These are phyloP conservation scores for Malassezia globosa DNA, from an alignment of 1,284 basidiomycete genomes.

Conservation along the genomic window DNA sequence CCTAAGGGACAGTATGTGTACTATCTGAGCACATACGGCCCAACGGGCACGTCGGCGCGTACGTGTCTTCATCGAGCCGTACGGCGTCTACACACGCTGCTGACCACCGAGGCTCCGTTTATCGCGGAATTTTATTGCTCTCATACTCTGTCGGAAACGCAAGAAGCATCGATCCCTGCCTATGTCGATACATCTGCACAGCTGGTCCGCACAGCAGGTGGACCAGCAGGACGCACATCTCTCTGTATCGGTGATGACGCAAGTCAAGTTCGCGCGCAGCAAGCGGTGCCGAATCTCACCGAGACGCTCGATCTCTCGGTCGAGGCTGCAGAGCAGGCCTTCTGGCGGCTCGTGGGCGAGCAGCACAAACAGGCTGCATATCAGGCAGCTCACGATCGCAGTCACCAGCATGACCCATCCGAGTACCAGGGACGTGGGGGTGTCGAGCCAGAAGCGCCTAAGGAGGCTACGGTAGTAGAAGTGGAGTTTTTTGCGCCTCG, in stretches of 20 bases:
- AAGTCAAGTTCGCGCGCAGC: slow-evolving; percentile 4
- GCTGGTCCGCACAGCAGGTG: slow-evolving; percentile 44
- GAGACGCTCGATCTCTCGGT: slow-evolving; percentile 54
- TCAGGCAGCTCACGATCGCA: slow-evolving; percentile 5
- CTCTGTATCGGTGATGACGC: background rate
- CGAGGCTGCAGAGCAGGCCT: slow-evolving; percentile 55
- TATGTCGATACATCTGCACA: slow-evolving; percentile 1
- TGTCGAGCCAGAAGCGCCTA: slow-evolving; percentile 3
- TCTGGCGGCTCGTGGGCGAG: slow-evolving; percentile 53
- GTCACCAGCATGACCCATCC: slow-evolving; percentile 19
- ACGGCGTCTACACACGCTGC: background rate
- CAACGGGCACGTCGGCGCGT: background rate
- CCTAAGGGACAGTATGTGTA: slow-evolving; percentile 55
- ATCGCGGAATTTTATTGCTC: slow-evolving; percentile 11
- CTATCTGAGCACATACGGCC: slow-evolving; percentile 19
- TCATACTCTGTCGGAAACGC: background rate
- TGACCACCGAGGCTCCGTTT: background rate
- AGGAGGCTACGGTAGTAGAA: background rate
- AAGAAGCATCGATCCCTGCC: background rate
- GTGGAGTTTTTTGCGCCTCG: slow-evolving; percentile 14
- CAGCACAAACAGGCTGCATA: slow-evolving; percentile 10
- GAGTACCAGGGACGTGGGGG: slow-evolving; percentile 33
- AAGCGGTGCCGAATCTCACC: slow-evolving; percentile 49
- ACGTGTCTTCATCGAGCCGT: background rate
- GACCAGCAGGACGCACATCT: slow-evolving; percentile 13